These are phyloP conservation scores for Chloris gayana DNA, from an alignment of 176 grass and related monocot species.

Conservation along the genomic window DNA sequence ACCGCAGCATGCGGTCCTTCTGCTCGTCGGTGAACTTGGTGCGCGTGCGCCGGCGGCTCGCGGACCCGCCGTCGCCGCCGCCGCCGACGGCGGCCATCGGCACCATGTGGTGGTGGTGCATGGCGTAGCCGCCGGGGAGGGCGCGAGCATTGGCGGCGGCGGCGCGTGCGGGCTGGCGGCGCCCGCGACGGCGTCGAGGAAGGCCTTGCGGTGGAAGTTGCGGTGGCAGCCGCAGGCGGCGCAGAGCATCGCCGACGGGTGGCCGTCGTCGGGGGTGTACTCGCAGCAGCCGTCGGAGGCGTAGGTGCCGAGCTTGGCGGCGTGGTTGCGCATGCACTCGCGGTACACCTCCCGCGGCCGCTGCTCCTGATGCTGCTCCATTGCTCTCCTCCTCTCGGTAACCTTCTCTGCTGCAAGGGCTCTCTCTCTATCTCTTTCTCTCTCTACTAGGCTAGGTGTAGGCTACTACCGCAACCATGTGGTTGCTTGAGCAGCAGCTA, in stretches of 20 bases:
- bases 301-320: constrained; percentile 86
- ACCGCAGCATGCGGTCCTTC: constrained; percentile 66
- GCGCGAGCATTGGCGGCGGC: constrained; percentile 22
- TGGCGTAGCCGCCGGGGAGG: constrained; percentile 44
- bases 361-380: constrained; percentile 53
- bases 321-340: constrained; percentile 95
- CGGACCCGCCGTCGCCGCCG: constrained; percentile 20
- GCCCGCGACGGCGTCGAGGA: constrained; percentile 41
- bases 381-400: neutral
- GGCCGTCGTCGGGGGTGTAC: constrained; percentile 73
- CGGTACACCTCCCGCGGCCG: constrained; percentile 64
- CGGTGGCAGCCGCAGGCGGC: constrained; percentile 88
- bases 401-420: neutral
- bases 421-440: neutral
- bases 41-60: constrained; percentile 57
- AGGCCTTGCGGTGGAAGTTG: constrained; percentile 79
- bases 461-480: neutral
- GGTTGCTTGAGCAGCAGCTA: constrained; percentile 35
- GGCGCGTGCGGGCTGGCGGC: constrained; percentile 16
- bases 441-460: neutral
- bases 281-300: constrained; percentile 91
- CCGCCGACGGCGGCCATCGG: constrained; percentile 9
- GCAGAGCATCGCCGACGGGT: constrained; percentile 51
- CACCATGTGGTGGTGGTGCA: constrained; percentile 25
- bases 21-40: constrained; percentile 90